Evolutionary conservation across 2,329 filamentous ascomycete genomes (phyloP), one percentile per base, ranked within the genome.

Genomic region (Claviceps humidiphila): DNA sequence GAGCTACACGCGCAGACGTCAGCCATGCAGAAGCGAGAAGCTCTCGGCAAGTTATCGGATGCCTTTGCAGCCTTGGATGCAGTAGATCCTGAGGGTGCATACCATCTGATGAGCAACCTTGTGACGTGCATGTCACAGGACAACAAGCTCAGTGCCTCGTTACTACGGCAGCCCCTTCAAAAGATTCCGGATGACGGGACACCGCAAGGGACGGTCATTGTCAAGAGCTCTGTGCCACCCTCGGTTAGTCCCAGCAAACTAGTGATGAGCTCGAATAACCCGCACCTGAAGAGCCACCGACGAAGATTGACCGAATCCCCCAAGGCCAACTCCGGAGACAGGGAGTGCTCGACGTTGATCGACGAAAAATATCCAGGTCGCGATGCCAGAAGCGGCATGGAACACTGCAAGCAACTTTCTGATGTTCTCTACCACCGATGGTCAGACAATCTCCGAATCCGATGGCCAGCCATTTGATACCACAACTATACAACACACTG

Each of bases 341-440:
- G 69, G 59, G 67, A 77, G 51, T 77, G 71, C 59, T 64, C 70
- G 24, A 66, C 68, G 2, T 57, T 78, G 1, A 58, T 79, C 9
- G 73, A 77, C 58, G 68, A 73, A 16, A 78, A 74, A 59, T 80
- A 77, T 51, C 78, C 78, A 1, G 77, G 77, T 1, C 73, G 75
- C 41, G 71, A 76, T 50, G 63, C 76, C 2, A 68, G 70, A 47
- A 77, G 82, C 1, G 91, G 89, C 2, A 91, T 96, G 87, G 90
- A 96, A 67, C 91, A 96, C 68, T 87, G 85, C 58, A 88, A 89
- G 63, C 82, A 95, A 64, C 75, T 97, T 40, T 88, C 87, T 1
- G 89, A 96, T 65, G 87, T 95, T 20, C 77, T 98, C 20, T 97
- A 96, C 69, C 81, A 84, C 16, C 80, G 91, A 44, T 98, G 93